Evolutionary conservation across 2,329 filamentous ascomycete genomes (phyloP), one percentile per base, ranked within the genome.

Genomic region (Didymella keratinophila): DNA sequence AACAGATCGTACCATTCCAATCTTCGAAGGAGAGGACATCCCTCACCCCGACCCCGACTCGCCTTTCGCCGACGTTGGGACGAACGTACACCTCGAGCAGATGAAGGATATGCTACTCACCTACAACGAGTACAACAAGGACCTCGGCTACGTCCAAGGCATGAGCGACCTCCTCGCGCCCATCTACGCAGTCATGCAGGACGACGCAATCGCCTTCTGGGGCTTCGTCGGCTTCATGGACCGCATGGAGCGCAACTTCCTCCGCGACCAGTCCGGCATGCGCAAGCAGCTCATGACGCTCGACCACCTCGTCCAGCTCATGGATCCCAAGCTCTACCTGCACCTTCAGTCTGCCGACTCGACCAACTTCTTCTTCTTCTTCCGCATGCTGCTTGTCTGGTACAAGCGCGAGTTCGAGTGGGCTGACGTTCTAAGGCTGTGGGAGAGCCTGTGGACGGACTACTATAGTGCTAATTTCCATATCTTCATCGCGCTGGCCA

Each of bases 351-450:
- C 86, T 16, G 91, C 93, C 20, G 96, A 99, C 71, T 96, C 91
- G 71, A 99, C 95, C 23, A 99, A 99, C 76, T 99, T 99, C 78
- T 99, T 99, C 79, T 99, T 99, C 82, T 98, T 99, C 82, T 99
- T 98, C 86, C 91, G 95, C 60, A 98, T 98, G 95, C 83, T 99
- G 32, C 83, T 99, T 1, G 95, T 99, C 10, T 99, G 95, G 95
- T 99, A 95, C 78, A 99, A 99, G 82, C 89, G 95, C 46, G 95
- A 99, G 78, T 99, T 99, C 70, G 85, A 87, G 66, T 99, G 94
- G 92, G 76, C 84, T 46, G 93, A 98, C 71, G 87, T 97, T 11
- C 80, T 98, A 32, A 86, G 91, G 18, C 81, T 99, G 4, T 99
- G 95, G 95, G 95, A 99, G 77, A 84, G 86, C 0, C 80, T 98